Base-by-base conservation (phyloP, 176 grass and related monocot species). In the Carex cristatella region DNA sequence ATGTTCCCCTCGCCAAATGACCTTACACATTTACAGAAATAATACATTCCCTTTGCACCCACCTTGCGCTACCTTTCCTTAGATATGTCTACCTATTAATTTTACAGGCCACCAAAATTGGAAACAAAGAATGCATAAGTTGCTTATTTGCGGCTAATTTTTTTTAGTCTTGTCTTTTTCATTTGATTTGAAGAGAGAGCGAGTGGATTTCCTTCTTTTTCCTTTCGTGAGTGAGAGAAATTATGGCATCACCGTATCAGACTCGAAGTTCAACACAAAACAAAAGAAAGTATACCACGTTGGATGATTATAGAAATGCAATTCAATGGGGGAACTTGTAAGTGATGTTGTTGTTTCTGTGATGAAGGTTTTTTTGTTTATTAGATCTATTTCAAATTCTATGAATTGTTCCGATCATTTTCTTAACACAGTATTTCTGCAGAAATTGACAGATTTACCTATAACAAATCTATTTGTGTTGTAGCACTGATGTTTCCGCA, bases 21-120 rank as follows among this genome's bases (percentile, higher is more conserved):
- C 19, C 72, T 76, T 76, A 31, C 33, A 27, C 49, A 48, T 31
- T 77, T 11, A 77, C 10, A 2, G 27, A 77, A 77, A 49, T 33
- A 49, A 56, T 48, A 77, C 49, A 53, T 12, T 5, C 49, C 49
- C 73, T 11, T 27, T 56, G 30, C 11, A 55, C 73, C 23, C 56
- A 77, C 27, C 27, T 77, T 77, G 4, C 27, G 9, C 70, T 28
- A 75, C 71, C 71, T 75, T 69, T 75, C 71, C 71, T 75, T 53
- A 53, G 67, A 53, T 75, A 75, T 10, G 7, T 51, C 11, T 77
- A 27, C 2, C 27, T 6, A 77, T 77, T 77, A 32, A 56, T 77
- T 77, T 77, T 55, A 70, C 49, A 32, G 28, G 73, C 55, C 49
- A 56, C 49, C 9, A 56, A 7, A 56, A 23, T 77, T 56, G 49